Conservation (phyloP, 2,329 filamentous ascomycete species). For the Xylariaceae sp. region DNA sequence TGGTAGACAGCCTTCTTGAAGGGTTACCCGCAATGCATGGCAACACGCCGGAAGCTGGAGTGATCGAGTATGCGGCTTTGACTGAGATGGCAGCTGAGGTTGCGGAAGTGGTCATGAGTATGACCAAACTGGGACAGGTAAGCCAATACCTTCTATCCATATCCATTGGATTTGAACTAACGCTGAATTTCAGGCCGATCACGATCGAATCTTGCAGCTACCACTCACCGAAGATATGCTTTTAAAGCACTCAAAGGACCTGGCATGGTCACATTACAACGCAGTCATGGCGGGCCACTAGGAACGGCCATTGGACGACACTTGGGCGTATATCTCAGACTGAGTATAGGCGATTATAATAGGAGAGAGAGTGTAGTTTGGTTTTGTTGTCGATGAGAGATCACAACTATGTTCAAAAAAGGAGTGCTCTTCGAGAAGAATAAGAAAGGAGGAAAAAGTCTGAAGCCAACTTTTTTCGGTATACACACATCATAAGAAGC, state of each 20-base stretch:
- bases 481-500: too few species aligned
- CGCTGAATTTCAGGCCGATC: conserved; percentile 24
- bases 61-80: conserved; percentile 31
- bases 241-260: conserved; percentile 30
- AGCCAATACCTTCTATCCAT: conserved; percentile 8
- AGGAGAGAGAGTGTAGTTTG: too few species aligned
- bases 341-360: too few species aligned
- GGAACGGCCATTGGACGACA: conserved; percentile 7
- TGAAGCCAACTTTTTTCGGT: too few species aligned
- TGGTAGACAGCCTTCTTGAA: conserved; percentile 54
- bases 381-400: too few species aligned
- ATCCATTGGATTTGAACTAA: conserved; percentile 16
- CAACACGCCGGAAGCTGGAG: conserved; percentile 31
- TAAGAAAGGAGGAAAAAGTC: too few species aligned
- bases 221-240: conserved; percentile 33
- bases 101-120: conserved; percentile 29
- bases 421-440: too few species aligned
- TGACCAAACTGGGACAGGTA: conserved; percentile 30
- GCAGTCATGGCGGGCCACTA: conserved; percentile 28
- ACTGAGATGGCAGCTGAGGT: conserved; percentile 34
- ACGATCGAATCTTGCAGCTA: conserved; percentile 30
- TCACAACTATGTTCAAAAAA: too few species aligned
- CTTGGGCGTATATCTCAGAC: too few species aligned
- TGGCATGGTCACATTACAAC: conserved; percentile 32
- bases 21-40: conserved; percentile 54